These are phyloP conservation scores for Leptographium radiaticola DNA, from an alignment of 2,329 filamentous ascomycete species.

Conservation along the genomic window DNA sequence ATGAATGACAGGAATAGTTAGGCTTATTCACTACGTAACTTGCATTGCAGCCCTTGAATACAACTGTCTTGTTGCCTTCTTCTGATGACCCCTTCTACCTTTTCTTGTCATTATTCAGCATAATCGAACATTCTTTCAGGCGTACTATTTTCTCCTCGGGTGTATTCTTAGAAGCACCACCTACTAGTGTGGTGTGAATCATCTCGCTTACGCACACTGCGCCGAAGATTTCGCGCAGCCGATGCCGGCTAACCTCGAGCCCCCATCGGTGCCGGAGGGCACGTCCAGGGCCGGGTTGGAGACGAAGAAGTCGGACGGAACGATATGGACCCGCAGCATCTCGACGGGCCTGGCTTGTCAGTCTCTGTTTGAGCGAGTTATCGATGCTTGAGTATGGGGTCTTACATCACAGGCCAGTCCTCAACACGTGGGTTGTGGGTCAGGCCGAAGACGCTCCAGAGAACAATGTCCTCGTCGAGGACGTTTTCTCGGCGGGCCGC, in stretches of 20 bases:
- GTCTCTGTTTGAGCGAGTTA: neutral
- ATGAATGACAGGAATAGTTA: too few species aligned
- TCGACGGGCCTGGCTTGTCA: slow-evolving; percentile 31
- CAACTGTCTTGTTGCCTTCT: too few species aligned
- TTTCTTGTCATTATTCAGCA: too few species aligned
- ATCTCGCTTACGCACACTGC: too few species aligned
- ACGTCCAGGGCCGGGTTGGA: slow-evolving; percentile 38
- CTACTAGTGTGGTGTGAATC: too few species aligned
- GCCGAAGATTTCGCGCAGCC: neutral
- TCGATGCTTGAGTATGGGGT: neutral
- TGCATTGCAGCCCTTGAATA: too few species aligned
- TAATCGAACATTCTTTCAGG: too few species aligned
- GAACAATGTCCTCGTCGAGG: slow-evolving; percentile 19
- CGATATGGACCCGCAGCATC: slow-evolving; percentile 33
- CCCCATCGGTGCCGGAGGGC: slow-evolving; percentile 20
- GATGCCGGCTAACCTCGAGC: neutral
- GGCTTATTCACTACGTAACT: too few species aligned
- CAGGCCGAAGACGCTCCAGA: slow-evolving; percentile 45
- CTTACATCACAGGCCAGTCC: slow-evolving; percentile 53
- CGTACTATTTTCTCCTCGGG: too few species aligned
- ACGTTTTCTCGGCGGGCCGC: slow-evolving; percentile 15
- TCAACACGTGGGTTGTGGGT: slow-evolving; percentile 54
- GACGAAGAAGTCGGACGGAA: slow-evolving; percentile 40
- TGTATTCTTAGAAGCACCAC: too few species aligned
- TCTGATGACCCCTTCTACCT: too few species aligned